A percentile compares a stretch with the other conserved stretches of the same genome.
phyloP scores from a whole-genome alignment of 805 yeast genomes.

The Saccharomycopsis guyanensis region DNA sequence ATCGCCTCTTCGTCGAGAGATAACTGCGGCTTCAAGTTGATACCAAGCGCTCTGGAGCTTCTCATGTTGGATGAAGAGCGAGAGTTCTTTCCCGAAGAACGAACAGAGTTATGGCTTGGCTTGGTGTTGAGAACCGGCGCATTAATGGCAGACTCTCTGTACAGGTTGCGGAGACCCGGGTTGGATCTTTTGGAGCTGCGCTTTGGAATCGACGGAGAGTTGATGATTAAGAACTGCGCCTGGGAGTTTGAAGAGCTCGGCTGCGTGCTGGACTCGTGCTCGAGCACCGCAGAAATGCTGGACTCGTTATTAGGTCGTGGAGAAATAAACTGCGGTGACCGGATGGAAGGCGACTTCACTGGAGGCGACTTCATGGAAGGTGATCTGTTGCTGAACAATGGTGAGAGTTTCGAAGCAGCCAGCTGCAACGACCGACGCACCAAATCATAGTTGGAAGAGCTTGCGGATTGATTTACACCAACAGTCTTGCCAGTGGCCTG shows the following conservation, averaged over 20 bases:
- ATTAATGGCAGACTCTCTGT: slow-evolving; percentile 2
- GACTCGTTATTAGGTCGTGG: neutral
- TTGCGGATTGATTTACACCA: slow-evolving; percentile 7
- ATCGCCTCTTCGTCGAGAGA: slow-evolving; percentile 6
- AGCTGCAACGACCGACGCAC: slow-evolving; percentile 10
- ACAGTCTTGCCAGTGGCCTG: neutral
- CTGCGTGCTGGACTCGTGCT: no score
- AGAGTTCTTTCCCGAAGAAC: neutral
- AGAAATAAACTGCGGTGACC: neutral
- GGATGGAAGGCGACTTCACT: slow-evolving; percentile 1
- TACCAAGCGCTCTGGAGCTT: slow-evolving; percentile 17
- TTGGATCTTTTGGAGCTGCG: slow-evolving; percentile 17
- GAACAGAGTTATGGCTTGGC: neutral
- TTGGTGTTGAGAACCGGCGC: slow-evolving; percentile 15
- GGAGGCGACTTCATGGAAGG: neutral
- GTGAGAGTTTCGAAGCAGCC: slow-evolving; percentile 1
- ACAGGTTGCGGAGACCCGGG: neutral
- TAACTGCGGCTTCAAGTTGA: slow-evolving; percentile 1
- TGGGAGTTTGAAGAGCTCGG: no score
- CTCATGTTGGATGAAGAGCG: slow-evolving; percentile 4
- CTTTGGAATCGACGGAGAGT: slow-evolving; percentile 18
- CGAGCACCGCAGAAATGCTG: neutral
- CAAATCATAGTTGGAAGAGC: slow-evolving; percentile 16
- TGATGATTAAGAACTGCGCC: slow-evolving; percentile 6
- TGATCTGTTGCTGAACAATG: slow-evolving; percentile 3